A percentile compares a stretch with the other conserved stretches of the same genome.
Evolutionary conservation across 805 yeast genomes (phyloP).

Genomic region (Middelhovenomyces tepae): DNA sequence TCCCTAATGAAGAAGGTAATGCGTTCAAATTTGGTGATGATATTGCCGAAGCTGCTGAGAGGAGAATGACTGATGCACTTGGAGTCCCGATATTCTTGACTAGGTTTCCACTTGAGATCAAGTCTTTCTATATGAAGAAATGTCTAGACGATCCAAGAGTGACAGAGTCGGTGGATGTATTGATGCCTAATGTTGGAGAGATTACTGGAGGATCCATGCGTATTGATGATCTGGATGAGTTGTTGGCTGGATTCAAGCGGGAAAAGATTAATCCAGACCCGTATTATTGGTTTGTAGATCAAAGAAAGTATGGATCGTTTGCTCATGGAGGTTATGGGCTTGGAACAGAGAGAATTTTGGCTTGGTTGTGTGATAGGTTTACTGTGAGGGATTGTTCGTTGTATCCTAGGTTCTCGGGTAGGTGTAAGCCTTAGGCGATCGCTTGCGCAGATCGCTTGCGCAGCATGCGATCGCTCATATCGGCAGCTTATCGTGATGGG

Average conservation of each 20-base stretch:
- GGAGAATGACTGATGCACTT: conserved; percentile 94
- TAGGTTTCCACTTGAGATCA: conserved; percentile 93
- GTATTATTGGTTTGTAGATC: conserved; percentile 95
- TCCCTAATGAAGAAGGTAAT: conserved; percentile 91
- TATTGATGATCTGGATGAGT: conserved; percentile 70
- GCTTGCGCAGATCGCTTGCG: no score
- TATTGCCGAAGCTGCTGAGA: conserved; percentile 98
- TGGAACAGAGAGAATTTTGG: conserved; percentile 96
- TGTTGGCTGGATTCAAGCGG: conserved; percentile 84
- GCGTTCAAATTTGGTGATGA: conserved; percentile 95
- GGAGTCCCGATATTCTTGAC: conserved; percentile 87
- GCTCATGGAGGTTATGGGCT: conserved; percentile 99
- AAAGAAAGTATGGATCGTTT: conserved; percentile 92
- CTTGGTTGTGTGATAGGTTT: conserved; percentile 96
- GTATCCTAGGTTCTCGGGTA: conserved; percentile 95
- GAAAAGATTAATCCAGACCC: conserved; percentile 76
- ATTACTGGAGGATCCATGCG: conserved; percentile 99
- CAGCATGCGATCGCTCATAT: no score
- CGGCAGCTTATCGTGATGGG: no score
- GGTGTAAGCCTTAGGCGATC: conserved; percentile 98
- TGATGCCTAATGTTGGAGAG: conserved; percentile 99
- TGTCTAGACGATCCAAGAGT: conserved; percentile 86
- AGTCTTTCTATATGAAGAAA: conserved; percentile 96
- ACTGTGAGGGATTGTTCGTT: conserved; percentile 97
- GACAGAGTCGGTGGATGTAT: conserved; percentile 95